Evolutionary conservation across 345 rosid species (phyloP).

Genomic region (Nasturtium officinale): DNA sequence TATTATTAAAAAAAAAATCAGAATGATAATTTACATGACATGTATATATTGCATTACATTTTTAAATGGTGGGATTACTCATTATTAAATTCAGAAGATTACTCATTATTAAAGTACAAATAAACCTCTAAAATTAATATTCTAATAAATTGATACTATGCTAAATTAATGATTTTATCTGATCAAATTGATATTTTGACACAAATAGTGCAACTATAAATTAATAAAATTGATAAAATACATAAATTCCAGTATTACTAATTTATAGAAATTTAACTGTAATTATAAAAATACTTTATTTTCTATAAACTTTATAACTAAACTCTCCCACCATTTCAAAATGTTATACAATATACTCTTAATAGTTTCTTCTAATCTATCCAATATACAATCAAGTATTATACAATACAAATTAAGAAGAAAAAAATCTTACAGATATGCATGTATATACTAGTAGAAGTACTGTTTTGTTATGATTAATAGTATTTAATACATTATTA

Average conservation of each 20-base stretch:
- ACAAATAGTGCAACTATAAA: no score
- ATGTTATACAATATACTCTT: neutral
- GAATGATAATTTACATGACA: neutral
- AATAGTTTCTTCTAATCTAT: no score
- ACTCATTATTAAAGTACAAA: conserved; percentile 23
- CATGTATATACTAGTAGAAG: neutral
- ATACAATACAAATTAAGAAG: neutral
- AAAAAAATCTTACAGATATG: neutral
- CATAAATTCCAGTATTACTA: no score
- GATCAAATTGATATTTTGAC: no score
- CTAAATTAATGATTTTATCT: no score
- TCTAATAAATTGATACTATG: no score
- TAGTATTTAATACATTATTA: neutral
- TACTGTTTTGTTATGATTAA: neutral
- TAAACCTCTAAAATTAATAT: no score
- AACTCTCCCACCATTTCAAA: neutral
- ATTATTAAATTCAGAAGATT: conserved; percentile 24
- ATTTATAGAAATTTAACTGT: no score
- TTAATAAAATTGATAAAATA: no score
- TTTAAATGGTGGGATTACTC: neutral
- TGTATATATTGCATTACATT: neutral
- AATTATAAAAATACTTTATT: neutral
- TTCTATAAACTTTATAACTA: conserved; percentile 1
- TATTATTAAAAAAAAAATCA: no score
- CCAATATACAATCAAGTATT: neutral